Percentiles rank a stretch among this genome's conserved stretches.
Evolutionary conservation across 257 asterid species (phyloP).

Genomic region (Leptodermis oblonga): DNA sequence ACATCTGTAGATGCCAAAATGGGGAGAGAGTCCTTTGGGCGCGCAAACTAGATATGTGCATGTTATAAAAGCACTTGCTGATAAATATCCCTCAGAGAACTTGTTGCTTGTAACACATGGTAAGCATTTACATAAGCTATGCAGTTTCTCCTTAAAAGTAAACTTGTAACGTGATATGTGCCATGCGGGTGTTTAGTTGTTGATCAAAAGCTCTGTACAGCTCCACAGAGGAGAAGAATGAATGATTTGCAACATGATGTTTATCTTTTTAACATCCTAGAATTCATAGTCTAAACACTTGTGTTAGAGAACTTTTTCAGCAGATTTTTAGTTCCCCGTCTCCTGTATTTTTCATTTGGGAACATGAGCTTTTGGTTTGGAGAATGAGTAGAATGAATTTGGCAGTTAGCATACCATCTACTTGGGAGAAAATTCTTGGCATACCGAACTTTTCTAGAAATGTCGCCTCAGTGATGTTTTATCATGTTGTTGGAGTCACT

Average conservation of each 20-base stretch:
- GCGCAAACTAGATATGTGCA: conserved; percentile 55
- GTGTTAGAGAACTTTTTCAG: neutral
- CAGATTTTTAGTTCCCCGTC: neutral
- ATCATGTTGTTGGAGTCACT: too few species aligned
- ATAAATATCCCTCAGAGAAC: conserved; percentile 80
- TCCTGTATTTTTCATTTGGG: neutral
- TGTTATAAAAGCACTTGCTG: conserved; percentile 66
- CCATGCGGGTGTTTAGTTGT: neutral
- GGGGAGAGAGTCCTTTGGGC: conserved; percentile 58
- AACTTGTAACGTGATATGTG: neutral
- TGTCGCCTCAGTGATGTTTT: too few species aligned
- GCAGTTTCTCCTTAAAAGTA: neutral
- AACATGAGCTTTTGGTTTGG: neutral
- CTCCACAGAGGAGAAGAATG: neutral
- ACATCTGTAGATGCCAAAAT: conserved; percentile 55
- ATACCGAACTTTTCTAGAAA: neutral
- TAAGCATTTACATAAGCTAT: conserved; percentile 24
- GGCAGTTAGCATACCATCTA: neutral
- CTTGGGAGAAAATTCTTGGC: neutral
- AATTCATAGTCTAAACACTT: neutral
- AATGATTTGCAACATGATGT: neutral
- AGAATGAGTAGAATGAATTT: neutral
- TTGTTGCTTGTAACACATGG: conserved; percentile 88
- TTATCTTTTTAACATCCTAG: neutral
- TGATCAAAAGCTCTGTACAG: neutral